A percentile compares a stretch with the other conserved stretches of the same genome.
These are phyloP conservation scores for Hypoxylon sp. DNA, from an alignment of 2,329 filamentous ascomycete genomes.

Conservation along the genomic window DNA sequence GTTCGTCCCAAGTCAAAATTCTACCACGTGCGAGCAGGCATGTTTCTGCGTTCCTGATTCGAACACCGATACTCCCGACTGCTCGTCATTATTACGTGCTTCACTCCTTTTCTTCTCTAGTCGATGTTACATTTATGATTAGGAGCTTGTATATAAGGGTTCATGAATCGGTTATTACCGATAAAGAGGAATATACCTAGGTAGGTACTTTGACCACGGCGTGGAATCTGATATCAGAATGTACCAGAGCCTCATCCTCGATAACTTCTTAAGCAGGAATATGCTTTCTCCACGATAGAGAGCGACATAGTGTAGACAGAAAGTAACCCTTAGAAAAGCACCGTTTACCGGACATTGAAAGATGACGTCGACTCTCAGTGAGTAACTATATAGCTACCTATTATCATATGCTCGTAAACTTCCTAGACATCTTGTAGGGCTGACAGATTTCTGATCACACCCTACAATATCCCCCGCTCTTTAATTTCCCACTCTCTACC, in stretches of 20 bases:
- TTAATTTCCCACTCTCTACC: slow-evolving; percentile 6
- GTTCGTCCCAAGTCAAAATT: slow-evolving; percentile 21
- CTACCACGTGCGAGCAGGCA: slow-evolving; percentile 36
- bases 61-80: slow-evolving; percentile 15
- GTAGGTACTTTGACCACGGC: neutral
- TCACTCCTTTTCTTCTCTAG: slow-evolving; percentile 2
- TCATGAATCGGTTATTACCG: slow-evolving; percentile 3
- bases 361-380: neutral
- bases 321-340: neutral
- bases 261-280: neutral
- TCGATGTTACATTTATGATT: slow-evolving; percentile 18
- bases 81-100: slow-evolving; percentile 20
- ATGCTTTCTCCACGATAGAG: neutral
- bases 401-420: neutral
- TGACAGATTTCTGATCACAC: slow-evolving; percentile 28
- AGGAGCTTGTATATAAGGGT: neutral
- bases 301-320: neutral
- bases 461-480: slow-evolving; percentile 24
- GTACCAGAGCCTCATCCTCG: neutral
- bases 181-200: neutral
- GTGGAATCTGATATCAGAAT: neutral
- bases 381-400: neutral
- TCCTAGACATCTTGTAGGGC: slow-evolving; percentile 9
- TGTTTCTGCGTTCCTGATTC: slow-evolving; percentile 24
- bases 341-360: neutral